A percentile compares a stretch with the other conserved stretches of the same genome.
phyloP scores from a whole-genome alignment of 139 green algal genomes.

The Marvania coccoides region DNA sequence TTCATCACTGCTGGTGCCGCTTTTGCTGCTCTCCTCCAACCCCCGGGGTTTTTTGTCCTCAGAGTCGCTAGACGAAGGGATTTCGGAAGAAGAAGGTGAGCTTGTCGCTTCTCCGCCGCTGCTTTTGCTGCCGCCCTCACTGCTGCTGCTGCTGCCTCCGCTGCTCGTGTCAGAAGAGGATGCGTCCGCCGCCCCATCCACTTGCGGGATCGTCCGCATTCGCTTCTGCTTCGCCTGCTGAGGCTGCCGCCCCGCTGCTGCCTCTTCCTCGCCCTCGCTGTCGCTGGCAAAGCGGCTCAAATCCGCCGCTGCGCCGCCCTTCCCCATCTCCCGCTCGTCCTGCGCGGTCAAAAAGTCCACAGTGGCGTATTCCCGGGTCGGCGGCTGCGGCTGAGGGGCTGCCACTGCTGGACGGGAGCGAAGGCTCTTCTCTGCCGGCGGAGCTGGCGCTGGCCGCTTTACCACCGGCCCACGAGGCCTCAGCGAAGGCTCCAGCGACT shows the following conservation, averaged over 20 bases:
- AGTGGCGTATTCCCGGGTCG: not conserved
- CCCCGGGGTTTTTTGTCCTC: too few relatives aligned
- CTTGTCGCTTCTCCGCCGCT: not conserved
- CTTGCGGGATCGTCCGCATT: constrained; percentile 13
- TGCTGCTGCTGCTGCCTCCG: not conserved
- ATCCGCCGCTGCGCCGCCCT: not conserved
- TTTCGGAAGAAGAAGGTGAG: not conserved
- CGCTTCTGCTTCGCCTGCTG: not conserved
- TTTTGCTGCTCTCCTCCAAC: too few relatives aligned
- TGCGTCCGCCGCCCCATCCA: constrained; percentile 21
- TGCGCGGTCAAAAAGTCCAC: constrained; percentile 1
- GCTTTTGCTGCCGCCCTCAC: not conserved
- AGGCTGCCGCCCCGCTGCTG: not conserved
- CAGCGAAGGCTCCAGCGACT: too few relatives aligned
- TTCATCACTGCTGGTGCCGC: too few relatives aligned
- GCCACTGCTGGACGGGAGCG: too few relatives aligned
- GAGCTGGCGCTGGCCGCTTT: too few relatives aligned
- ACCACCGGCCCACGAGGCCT: too few relatives aligned
- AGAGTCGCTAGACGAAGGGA: too few relatives aligned
- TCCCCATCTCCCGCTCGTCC: not conserved
- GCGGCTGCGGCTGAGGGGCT: too few relatives aligned
- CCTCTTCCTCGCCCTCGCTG: constrained; percentile 6
- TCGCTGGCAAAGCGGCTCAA: constrained; percentile 18
- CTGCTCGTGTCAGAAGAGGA: not conserved
- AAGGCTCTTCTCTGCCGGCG: too few relatives aligned